These are phyloP conservation scores for Phytophthora sojae DNA, from an alignment of 352 stramenopile genomes.

Conservation along the genomic window DNA sequence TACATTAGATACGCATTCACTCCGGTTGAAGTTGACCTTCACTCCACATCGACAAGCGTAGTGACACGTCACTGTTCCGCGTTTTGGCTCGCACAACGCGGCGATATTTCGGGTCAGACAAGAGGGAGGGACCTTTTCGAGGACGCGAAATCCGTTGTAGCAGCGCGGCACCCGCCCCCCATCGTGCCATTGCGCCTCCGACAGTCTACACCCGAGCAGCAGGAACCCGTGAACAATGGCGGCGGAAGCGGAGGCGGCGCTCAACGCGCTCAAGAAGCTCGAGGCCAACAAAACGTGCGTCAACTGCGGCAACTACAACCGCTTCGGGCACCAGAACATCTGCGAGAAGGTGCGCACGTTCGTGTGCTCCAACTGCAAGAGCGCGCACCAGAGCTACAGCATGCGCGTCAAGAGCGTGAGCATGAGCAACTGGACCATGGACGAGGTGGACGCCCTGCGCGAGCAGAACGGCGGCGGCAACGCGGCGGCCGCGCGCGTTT, in stretches of 20 bases:
- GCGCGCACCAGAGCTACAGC: slow-evolving; percentile 93
- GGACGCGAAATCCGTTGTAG: slow-evolving; percentile 24
- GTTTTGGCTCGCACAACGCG: background rate
- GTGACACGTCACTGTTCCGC: slow-evolving; percentile 12
- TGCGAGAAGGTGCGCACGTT: slow-evolving; percentile 94
- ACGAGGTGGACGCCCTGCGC: slow-evolving; percentile 91
- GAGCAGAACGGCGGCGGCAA: slow-evolving; percentile 92
- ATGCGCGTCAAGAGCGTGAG: slow-evolving; percentile 96
- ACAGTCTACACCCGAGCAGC: slow-evolving; percentile 16
- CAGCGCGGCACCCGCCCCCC: background rate
- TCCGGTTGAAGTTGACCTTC: slow-evolving; percentile 1
- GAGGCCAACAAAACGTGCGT: slow-evolving; percentile 85
- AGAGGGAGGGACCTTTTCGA: slow-evolving; percentile 17
- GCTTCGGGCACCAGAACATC: slow-evolving; percentile 94
- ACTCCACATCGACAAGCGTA: background rate
- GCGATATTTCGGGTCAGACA: slow-evolving; percentile 26
- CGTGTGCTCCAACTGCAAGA: slow-evolving; percentile 96
- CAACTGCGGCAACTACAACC: slow-evolving; percentile 87
- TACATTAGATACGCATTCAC: background rate
- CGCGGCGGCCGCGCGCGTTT: slow-evolving; percentile 81
- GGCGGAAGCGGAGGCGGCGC: slow-evolving; percentile 63
- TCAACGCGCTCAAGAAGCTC: slow-evolving; percentile 88
- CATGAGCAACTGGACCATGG: slow-evolving; percentile 95
- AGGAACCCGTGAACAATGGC: slow-evolving; percentile 28
- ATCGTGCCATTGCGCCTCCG: slow-evolving; percentile 26